phyloP scores from a whole-genome alignment of 768 basidiomycete species.

The Rhodotorula paludigena region DNA sequence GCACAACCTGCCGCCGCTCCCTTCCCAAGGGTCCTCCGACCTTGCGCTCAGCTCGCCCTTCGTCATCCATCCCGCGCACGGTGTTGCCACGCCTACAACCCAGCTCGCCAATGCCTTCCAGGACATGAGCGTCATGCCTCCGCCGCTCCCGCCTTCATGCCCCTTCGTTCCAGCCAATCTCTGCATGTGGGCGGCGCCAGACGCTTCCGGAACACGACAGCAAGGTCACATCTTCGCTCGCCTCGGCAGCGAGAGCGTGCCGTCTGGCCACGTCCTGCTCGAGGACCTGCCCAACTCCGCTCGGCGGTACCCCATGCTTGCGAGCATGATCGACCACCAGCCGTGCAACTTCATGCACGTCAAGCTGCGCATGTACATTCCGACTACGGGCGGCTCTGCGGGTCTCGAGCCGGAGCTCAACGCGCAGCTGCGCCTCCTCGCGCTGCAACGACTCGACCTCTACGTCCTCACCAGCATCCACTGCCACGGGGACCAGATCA shows the following conservation, averaged over 20 bases:
- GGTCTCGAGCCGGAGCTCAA: constrained; percentile 5
- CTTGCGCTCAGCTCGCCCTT: constrained; percentile 14
- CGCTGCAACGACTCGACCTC: constrained; percentile 31
- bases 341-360: constrained; percentile 42
- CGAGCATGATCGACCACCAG: constrained; percentile 37
- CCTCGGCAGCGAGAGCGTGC: constrained; percentile 2
- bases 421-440: constrained; percentile 23
- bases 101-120: constrained; percentile 29
- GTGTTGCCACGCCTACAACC: constrained; percentile 18
- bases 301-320: constrained; percentile 30
- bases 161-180: constrained; percentile 29
- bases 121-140: constrained; percentile 26
- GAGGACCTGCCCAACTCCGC: constrained; percentile 34
- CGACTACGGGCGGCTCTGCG: neutral
- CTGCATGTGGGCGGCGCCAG: neutral
- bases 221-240: constrained; percentile 8
- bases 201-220: neutral
- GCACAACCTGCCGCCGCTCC: neutral
- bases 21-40: too few species aligned
- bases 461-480: constrained; percentile 36
- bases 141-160: neutral
- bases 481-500: constrained; percentile 29
- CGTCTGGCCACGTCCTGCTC: constrained; percentile 9
- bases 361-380: constrained; percentile 34
- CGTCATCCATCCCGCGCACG: constrained; percentile 15